These are phyloP conservation scores for Talaromyces wortmannii DNA, from an alignment of 495 filamentous ascomycete genomes.

Conservation along the genomic window DNA sequence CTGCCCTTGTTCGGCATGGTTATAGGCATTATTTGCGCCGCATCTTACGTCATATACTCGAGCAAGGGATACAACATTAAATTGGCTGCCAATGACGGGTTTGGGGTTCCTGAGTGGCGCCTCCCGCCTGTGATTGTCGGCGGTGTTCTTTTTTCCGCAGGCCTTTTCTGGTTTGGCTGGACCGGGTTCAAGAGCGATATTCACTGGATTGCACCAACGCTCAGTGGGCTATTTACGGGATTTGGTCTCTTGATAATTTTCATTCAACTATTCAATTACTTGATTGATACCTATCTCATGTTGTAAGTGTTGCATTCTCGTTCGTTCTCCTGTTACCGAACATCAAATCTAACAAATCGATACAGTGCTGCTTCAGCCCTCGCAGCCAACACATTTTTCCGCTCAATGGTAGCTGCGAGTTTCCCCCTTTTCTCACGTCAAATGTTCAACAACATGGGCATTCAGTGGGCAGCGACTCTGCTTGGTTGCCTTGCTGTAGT, in stretches of 20 bases:
- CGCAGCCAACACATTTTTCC: conserved; percentile 83
- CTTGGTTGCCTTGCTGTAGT: conserved; percentile 62
- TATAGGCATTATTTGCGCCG: conserved; percentile 62
- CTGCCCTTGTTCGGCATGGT: conserved; percentile 81
- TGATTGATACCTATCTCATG: conserved; percentile 84
- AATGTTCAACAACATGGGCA: conserved; percentile 59
- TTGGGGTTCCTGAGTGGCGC: conserved; percentile 81
- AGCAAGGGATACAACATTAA: conserved; percentile 60
- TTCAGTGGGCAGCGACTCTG: conserved; percentile 70
- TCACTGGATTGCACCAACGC: conserved; percentile 78
- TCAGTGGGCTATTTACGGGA: conserved; percentile 56
- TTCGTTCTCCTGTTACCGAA: conserved; percentile 32
- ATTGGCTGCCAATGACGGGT: conserved; percentile 62
- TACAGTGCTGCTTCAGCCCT: conserved; percentile 73
- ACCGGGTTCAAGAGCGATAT: conserved; percentile 55
- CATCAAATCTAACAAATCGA: conserved; percentile 25
- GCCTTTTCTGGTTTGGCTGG: conserved; percentile 89
- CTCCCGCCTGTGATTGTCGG: conserved; percentile 73
- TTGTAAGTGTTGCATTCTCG: conserved; percentile 42
- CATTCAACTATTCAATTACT: conserved; percentile 75
- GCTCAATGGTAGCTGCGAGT: conserved; percentile 65
- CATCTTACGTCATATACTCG: conserved; percentile 53
- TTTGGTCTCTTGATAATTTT: conserved; percentile 74
- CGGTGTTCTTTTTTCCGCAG: conserved; percentile 63
- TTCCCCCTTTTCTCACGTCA: conserved; percentile 66